Base-by-base conservation (phyloP, 805 yeast species). In the Kodamaea kaohsiungensis region DNA sequence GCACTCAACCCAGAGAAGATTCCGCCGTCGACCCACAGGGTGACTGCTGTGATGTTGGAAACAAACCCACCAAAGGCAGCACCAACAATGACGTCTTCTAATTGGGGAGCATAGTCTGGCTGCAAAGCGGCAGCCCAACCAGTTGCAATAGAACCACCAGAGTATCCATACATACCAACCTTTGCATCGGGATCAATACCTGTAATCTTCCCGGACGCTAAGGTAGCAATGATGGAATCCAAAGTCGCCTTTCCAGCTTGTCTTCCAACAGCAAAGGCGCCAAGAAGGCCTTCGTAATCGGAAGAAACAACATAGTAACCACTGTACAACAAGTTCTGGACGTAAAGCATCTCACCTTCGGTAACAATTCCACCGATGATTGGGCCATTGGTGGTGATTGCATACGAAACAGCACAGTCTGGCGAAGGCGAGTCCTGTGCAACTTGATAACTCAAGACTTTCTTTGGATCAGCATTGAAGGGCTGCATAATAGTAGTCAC, bases 1-100 rank as follows among this genome's bases (percentile, higher is more conserved):
- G 70, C 66, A 35, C 62, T 60, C 16, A 73, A 61, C 3, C 75
- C 77, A 2, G 76, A 63, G 30, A 62, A 66, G 4, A 61, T 2
- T 4, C 61, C 58, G 1, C 72, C 71, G 39, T 65, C 69, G 19
- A 62, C 58, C 12, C 59, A 55, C n/a, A 51, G 55, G 5, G 66
- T 62, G 1, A 69, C 62, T 16, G 62, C 64, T 7, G 72, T 68
- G 10, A 72, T 59, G 50, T 73, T 71, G 16, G 71, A 63, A 8
- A 68, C 70, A 61, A 70, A 63, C 2, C 77, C 77, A 8, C 77
- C 77, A 15, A 70, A 22, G 0, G 72, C 71, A 9, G 63, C 72
- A 16, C 77, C 78, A 58, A 63, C 51, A 51, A 64, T 10, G 56
- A 49, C 46, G 37, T 48, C 19, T 61, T 56, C 19, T 22, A 61